Evolutionary conservation across 208 protist species (phyloP).

Genomic region (Crithidia thermophila): DNA sequence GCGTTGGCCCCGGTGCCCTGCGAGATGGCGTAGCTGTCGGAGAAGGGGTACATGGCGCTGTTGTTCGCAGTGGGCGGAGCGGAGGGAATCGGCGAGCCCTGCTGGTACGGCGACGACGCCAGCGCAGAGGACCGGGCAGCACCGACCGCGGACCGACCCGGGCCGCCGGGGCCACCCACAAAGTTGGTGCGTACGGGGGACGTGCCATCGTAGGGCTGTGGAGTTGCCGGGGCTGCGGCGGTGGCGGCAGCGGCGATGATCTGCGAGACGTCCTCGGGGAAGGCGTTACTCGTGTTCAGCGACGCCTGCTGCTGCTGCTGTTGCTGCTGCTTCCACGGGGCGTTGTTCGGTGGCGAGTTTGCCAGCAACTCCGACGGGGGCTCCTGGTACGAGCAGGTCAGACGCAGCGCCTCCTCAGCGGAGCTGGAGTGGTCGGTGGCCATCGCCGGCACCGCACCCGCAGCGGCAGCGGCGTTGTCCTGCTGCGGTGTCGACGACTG

Average conservation of each 20-base stretch:
- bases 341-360: not conserved
- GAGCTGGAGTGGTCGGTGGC: not conserved
- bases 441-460: not conserved
- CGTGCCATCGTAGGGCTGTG: not conserved
- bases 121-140: not conserved
- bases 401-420: not conserved
- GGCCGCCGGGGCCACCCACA: slow-evolving; percentile 38
- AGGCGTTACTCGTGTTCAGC: slow-evolving; percentile 33
- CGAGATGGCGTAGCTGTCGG: slow-evolving; percentile 26
- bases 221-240: not conserved
- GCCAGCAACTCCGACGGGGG: not conserved
- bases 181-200: slow-evolving; percentile 24
- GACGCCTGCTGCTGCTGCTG: slow-evolving; percentile 6
- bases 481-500: not conserved
- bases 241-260: not conserved
- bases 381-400: slow-evolving; percentile 18
- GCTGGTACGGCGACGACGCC: slow-evolving; percentile 1
- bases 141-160: slow-evolving; percentile 11
- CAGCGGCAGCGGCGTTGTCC: not conserved
- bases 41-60: slow-evolving; percentile 26
- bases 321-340: not conserved
- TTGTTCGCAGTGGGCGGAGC: slow-evolving; percentile 20
- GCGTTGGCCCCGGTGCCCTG: slow-evolving; percentile 20
- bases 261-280: slow-evolving; percentile 29
- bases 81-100: slow-evolving; percentile 24